Evolutionary conservation across 345 rosid species (phyloP).

Genomic region (Rhizophora apiculata): DNA sequence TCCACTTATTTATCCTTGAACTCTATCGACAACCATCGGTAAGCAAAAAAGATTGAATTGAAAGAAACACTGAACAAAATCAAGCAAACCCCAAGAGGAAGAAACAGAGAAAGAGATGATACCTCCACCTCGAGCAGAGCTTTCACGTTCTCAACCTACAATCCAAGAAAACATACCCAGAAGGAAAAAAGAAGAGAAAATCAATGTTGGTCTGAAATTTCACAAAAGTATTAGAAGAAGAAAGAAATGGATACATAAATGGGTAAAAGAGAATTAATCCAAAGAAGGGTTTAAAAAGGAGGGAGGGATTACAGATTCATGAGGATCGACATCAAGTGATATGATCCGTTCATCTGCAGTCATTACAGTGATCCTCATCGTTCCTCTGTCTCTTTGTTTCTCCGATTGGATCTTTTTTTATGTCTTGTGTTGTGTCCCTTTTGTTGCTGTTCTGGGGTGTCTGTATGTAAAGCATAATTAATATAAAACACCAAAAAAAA

Average conservation of each 20-base stretch:
- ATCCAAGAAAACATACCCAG: constrained; percentile 1
- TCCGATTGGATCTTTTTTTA: neutral
- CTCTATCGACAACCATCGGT: neutral
- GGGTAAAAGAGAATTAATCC: neutral
- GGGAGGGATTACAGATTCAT: constrained; percentile 56
- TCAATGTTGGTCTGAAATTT: neutral
- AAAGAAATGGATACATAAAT: neutral
- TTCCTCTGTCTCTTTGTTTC: neutral
- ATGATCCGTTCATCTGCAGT: constrained; percentile 85
- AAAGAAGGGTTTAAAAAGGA: constrained; percentile 27
- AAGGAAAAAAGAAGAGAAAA: neutral
- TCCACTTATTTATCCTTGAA: too few species aligned
- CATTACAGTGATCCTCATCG: constrained; percentile 91
- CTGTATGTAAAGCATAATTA: too few species aligned
- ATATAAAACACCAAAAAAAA: too few species aligned
- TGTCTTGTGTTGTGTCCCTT: too few species aligned
- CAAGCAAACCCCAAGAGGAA: neutral
- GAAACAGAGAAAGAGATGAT: constrained; percentile 8
- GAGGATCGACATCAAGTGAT: constrained; percentile 72
- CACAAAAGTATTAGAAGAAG: neutral
- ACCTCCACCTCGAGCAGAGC: constrained; percentile 99
- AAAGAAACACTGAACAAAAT: neutral
- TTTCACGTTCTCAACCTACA: constrained; percentile 89
- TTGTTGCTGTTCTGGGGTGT: too few species aligned
- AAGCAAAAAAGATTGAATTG: neutral